Conservation (phyloP, 225 moss, liverwort and hornwort genomes). For the Anthoceros angustus region DNA sequence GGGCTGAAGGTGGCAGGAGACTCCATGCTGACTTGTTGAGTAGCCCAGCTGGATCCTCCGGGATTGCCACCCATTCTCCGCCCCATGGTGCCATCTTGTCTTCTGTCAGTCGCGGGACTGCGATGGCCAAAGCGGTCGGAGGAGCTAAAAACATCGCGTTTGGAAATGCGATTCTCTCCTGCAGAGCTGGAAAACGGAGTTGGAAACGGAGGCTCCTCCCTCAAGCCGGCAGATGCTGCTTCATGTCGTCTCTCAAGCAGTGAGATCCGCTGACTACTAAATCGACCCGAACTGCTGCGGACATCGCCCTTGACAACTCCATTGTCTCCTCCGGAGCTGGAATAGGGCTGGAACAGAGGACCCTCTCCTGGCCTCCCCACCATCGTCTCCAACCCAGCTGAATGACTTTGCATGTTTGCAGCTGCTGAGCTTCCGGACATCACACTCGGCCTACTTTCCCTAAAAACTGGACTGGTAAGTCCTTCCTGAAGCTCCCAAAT, state of each 20-base stretch:
- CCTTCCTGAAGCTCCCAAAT: constrained; percentile 99
- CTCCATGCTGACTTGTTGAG: background rate
- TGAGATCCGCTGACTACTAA: background rate
- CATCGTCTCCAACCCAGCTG: constrained; percentile 6
- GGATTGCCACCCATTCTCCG: too few relatives aligned
- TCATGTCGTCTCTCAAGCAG: background rate
- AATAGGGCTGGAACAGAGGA: background rate
- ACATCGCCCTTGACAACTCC: background rate
- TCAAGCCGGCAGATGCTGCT: background rate
- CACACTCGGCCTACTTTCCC: constrained; percentile 12
- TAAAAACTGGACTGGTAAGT: constrained; percentile 24
- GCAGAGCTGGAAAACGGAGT: too few relatives aligned
- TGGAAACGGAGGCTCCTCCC: too few relatives aligned
- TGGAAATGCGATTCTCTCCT: too few relatives aligned
- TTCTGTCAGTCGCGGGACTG: too few relatives aligned
- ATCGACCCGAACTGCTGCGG: background rate
- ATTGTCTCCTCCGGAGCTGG: background rate
- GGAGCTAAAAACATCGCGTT: too few relatives aligned
- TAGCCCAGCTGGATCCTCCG: background rate
- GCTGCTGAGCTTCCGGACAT: background rate
- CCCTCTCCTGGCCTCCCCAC: background rate
- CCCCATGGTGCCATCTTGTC: too few relatives aligned
- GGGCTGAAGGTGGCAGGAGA: background rate
- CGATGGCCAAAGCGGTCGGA: too few relatives aligned
- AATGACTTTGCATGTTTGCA: constrained; percentile 12